These are phyloP conservation scores for Tolypocladium tropicale DNA, from an alignment of 2,329 filamentous ascomycete genomes.

Conservation along the genomic window DNA sequence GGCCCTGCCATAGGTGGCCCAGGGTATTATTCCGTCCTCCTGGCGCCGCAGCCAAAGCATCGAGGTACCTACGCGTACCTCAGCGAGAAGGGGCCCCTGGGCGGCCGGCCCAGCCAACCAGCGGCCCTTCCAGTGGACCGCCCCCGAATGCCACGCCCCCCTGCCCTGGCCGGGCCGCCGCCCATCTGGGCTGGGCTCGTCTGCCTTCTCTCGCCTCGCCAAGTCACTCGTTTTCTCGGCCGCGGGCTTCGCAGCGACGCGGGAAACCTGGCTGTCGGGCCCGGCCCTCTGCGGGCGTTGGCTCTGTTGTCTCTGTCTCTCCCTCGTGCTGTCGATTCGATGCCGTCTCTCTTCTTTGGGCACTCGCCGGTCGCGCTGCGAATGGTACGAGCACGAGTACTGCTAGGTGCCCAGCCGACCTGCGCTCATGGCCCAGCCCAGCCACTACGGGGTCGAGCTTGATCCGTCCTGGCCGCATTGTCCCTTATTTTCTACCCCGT, in stretches of 20 bases:
- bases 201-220: not conserved
- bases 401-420: too few relatives aligned
- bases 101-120: not conserved
- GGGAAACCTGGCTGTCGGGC: not conserved
- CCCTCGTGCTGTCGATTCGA: not conserved
- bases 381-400: too few relatives aligned
- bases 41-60: too few relatives aligned
- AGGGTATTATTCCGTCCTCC: not conserved
- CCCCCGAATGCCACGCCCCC: not conserved
- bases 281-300: not conserved
- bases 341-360: not conserved
- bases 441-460: not conserved
- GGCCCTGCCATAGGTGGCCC: not conserved
- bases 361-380: not conserved
- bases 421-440: not conserved
- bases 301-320: not conserved
- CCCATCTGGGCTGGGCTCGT: not conserved
- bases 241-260: not conserved
- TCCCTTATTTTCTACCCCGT: conserved; percentile 11
- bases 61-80: too few relatives aligned
- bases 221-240: not conserved
- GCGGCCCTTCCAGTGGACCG: not conserved
- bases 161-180: not conserved
- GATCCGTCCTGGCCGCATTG: not conserved
- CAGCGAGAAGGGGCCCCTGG: too few relatives aligned